Percentiles rank a stretch among this genome's conserved stretches.
These are phyloP conservation scores for Solanum dulcamara DNA, from an alignment of 257 asterid species.

Conservation along the genomic window DNA sequence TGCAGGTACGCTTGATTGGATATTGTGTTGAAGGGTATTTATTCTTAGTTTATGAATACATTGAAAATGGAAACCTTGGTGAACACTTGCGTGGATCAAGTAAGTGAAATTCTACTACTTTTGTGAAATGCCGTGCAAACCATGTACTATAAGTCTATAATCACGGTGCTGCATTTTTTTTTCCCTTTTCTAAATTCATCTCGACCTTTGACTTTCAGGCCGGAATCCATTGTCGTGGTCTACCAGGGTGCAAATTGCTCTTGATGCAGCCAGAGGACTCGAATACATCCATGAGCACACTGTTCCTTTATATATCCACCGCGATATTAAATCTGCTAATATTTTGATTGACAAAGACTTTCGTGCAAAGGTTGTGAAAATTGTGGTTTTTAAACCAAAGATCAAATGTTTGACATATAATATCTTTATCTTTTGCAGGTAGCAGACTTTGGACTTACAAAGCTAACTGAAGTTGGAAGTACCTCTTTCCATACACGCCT, in stretches of 20 bases:
- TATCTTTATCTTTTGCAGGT: constrained; percentile 28
- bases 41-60: constrained; percentile 76
- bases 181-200: neutral
- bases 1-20: constrained; percentile 79
- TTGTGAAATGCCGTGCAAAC: neutral
- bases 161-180: neutral
- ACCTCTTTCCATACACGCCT: constrained; percentile 71
- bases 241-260: constrained; percentile 73
- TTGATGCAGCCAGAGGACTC: constrained; percentile 92
- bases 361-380: constrained; percentile 59
- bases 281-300: constrained; percentile 94
- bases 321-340: constrained; percentile 74
- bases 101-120: constrained; percentile 5
- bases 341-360: constrained; percentile 64
- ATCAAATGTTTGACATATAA: neutral
- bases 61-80: constrained; percentile 78
- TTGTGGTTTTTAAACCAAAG: neutral
- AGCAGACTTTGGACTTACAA: constrained; percentile 83
- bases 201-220: constrained; percentile 12
- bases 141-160: neutral
- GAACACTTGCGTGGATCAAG: constrained; percentile 77
- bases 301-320: constrained; percentile 75
- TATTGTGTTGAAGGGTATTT: constrained; percentile 71
- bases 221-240: constrained; percentile 56
- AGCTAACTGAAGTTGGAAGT: constrained; percentile 76